These are phyloP conservation scores for Pistacia integerrima DNA, from an alignment of 345 rosid species.

Conservation along the genomic window DNA sequence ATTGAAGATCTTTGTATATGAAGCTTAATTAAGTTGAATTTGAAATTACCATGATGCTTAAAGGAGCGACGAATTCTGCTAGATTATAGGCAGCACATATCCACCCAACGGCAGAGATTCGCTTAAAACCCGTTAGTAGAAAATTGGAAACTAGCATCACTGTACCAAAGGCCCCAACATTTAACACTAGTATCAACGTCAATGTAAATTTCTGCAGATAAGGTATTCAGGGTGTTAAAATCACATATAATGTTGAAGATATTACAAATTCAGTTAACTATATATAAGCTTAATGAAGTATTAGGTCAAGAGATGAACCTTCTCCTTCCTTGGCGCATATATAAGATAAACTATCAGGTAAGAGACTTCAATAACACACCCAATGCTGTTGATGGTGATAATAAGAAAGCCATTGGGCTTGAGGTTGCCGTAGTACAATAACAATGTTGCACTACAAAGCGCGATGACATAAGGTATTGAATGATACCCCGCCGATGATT, in stretches of 20 bases:
- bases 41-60: constrained; percentile 67
- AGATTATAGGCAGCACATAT: constrained; percentile 66
- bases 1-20: too few species aligned
- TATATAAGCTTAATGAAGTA: too few species aligned
- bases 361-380: constrained; percentile 51
- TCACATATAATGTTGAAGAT: too few species aligned
- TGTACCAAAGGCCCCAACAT: constrained; percentile 56
- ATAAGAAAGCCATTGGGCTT: constrained; percentile 51
- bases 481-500: constrained; percentile 72
- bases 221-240: too few species aligned
- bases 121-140: constrained; percentile 36
- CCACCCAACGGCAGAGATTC: constrained; percentile 69
- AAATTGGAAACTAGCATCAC: constrained; percentile 41
- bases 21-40: background rate
- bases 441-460: constrained; percentile 63
- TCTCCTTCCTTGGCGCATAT: constrained; percentile 60
- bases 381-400: constrained; percentile 63
- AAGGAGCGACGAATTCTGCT: constrained; percentile 75
- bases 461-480: constrained; percentile 69
- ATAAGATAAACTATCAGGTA: constrained; percentile 54
- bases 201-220: constrained; percentile 47
- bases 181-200: constrained; percentile 55
- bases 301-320: constrained; percentile 30
- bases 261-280: too few species aligned
- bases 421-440: constrained; percentile 62